Percentiles rank a stretch among this genome's conserved stretches.
These are phyloP conservation scores for Ophiosphaerella narmari DNA, from an alignment of 2,329 filamentous ascomycete genomes.

Conservation along the genomic window DNA sequence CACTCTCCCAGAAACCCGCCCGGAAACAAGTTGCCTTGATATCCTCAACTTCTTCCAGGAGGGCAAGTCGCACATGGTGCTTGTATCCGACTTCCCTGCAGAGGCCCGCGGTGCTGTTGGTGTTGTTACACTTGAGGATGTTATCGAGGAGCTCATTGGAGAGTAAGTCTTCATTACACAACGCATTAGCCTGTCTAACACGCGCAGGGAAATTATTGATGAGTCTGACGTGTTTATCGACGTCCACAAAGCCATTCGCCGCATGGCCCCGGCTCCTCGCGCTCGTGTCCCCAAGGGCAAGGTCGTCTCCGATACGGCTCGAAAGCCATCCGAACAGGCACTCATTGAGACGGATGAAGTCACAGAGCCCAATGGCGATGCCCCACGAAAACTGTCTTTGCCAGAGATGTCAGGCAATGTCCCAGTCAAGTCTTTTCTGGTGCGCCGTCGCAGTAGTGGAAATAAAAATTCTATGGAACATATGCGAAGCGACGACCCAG, in stretches of 20 bases:
- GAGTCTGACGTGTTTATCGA: slow-evolving; percentile 98
- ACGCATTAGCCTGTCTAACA: slow-evolving; percentile 10
- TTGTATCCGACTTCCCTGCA: slow-evolving; percentile 90
- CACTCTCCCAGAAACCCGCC: slow-evolving; percentile 90
- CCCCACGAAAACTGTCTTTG: slow-evolving; percentile 37
- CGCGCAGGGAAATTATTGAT: slow-evolving; percentile 87
- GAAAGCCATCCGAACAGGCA: slow-evolving; percentile 29
- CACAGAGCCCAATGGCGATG: slow-evolving; percentile 18
- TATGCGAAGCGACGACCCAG: slow-evolving; percentile 58
- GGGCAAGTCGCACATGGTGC: slow-evolving; percentile 97
- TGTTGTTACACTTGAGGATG: slow-evolving; percentile 94
- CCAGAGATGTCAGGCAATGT: slow-evolving; percentile 28
- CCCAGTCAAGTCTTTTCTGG: slow-evolving; percentile 47
- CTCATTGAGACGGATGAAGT: slow-evolving; percentile 24
- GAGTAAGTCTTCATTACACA: slow-evolving; percentile 68
- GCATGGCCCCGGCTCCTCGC: slow-evolving; percentile 82
- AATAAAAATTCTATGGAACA: slow-evolving; percentile 42
- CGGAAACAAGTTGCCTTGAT: slow-evolving; percentile 94
- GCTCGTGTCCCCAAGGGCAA: slow-evolving; percentile 66
- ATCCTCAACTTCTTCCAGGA: slow-evolving; percentile 99
- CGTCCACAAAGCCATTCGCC: slow-evolving; percentile 95
- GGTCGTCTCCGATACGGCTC: slow-evolving; percentile 52
- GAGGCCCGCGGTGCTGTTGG: slow-evolving; percentile 88
- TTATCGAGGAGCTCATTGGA: slow-evolving; percentile 97
- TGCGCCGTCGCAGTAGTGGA: slow-evolving; percentile 53